Evolutionary conservation across 495 filamentous ascomycete genomes (phyloP).

Genomic region (Penicillium bovifimosum): DNA sequence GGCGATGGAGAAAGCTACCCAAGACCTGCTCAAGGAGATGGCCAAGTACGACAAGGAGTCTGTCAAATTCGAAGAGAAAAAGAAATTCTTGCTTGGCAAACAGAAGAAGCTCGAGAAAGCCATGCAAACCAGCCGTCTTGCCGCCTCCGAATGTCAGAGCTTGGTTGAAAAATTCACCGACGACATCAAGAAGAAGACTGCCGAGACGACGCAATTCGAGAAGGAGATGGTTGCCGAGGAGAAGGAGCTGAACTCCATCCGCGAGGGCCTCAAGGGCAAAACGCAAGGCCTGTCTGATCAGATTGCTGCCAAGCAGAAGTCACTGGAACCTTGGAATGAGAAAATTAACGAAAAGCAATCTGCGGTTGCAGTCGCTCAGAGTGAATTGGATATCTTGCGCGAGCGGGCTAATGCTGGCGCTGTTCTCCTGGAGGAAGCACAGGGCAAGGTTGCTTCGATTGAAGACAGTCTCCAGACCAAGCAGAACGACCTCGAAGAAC

Average conservation of each 20-base stretch:
- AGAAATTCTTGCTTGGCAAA: slow-evolving; percentile 84
- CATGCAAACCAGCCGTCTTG: slow-evolving; percentile 61
- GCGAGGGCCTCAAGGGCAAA: slow-evolving; percentile 86
- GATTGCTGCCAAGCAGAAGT: slow-evolving; percentile 87
- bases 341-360: slow-evolving; percentile 96
- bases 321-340: slow-evolving; percentile 91
- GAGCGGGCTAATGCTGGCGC: slow-evolving; percentile 84
- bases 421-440: slow-evolving; percentile 75
- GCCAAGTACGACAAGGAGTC: slow-evolving; percentile 89
- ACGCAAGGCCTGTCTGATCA: slow-evolving; percentile 91
- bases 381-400: slow-evolving; percentile 83
- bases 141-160: slow-evolving; percentile 67
- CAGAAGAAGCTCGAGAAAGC: slow-evolving; percentile 93
- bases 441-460: slow-evolving; percentile 68
- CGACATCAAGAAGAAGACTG: slow-evolving; percentile 69
- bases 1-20: slow-evolving; percentile 71
- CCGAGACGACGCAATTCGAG: slow-evolving; percentile 69
- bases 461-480: slow-evolving; percentile 65
- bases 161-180: slow-evolving; percentile 68
- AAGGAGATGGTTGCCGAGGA: slow-evolving; percentile 71
- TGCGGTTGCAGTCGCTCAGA: slow-evolving; percentile 86
- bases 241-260: slow-evolving; percentile 69
- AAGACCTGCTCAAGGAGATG: slow-evolving; percentile 79
- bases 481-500: slow-evolving; percentile 66
- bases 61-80: slow-evolving; percentile 96